These are phyloP conservation scores for Tuctoria greenei DNA, from an alignment of 176 grass and related monocot genomes.

Conservation along the genomic window DNA sequence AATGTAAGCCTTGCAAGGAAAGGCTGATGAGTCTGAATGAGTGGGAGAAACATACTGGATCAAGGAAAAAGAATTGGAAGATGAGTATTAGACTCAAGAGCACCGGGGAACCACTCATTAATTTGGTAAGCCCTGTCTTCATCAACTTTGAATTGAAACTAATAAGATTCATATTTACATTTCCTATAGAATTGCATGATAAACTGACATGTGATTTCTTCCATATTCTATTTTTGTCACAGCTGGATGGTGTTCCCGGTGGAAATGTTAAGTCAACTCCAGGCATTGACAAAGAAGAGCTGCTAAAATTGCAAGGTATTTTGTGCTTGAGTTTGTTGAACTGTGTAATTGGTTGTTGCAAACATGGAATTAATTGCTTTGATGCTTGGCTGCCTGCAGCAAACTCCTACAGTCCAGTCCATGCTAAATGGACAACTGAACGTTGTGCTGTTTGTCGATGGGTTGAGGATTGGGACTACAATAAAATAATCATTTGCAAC, in stretches of 20 bases:
- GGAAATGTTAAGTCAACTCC: conserved; percentile 40
- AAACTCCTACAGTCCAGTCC: conserved; percentile 74
- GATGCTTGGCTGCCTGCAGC: conserved; percentile 37
- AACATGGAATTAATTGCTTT: conserved; percentile 17
- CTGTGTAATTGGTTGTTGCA: conserved; percentile 11
- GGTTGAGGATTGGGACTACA: conserved; percentile 99
- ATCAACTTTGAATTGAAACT: background rate
- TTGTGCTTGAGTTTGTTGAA: conserved; percentile 17
- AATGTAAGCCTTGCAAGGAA: conserved; percentile 70
- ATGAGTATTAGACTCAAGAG: conserved; percentile 73
- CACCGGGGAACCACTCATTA: conserved; percentile 57
- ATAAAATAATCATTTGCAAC: conserved; percentile 99
- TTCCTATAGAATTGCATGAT: background rate
- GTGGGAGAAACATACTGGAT: conserved; percentile 89
- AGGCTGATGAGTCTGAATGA: conserved; percentile 58
- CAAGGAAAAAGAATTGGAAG: conserved; percentile 94
- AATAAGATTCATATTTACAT: background rate
- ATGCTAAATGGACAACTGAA: conserved; percentile 94
- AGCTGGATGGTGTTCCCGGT: conserved; percentile 56
- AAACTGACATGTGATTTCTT: conserved; percentile 1
- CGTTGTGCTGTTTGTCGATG: conserved; percentile 90
- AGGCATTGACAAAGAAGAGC: conserved; percentile 53
- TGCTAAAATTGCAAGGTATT: conserved; percentile 50
- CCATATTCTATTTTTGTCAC: conserved; percentile 5
- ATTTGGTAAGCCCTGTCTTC: conserved; percentile 49